These are phyloP conservation scores for Theobroma cacao DNA, from an alignment of 345 rosid species.

Conservation along the genomic window DNA sequence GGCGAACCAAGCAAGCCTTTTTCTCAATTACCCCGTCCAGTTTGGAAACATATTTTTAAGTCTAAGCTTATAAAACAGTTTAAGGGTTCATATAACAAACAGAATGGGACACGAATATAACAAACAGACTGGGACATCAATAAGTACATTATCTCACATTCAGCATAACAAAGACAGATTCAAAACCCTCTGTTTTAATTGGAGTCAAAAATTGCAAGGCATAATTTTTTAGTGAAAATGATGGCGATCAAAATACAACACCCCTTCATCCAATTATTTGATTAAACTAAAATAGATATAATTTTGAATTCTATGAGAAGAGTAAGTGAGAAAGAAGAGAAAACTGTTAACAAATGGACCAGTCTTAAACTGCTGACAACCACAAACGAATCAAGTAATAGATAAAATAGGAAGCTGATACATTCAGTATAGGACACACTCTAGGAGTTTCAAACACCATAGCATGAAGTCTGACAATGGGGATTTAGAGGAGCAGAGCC, in stretches of 20 bases:
- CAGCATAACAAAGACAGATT: background rate
- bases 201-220: background rate
- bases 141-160: background rate
- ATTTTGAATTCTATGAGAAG: background rate
- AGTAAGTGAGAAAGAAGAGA: background rate
- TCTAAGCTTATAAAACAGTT: background rate
- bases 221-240: background rate
- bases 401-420: background rate
- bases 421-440: background rate
- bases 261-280: background rate
- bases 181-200: background rate
- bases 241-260: background rate
- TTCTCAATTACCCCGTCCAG: constrained; percentile 18
- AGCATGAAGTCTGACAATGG: background rate
- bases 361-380: background rate
- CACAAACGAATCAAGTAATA: background rate
- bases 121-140: background rate
- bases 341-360: background rate
- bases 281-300: background rate
- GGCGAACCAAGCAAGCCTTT: constrained; percentile 25
- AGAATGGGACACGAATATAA: background rate
- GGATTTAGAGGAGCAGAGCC: background rate
- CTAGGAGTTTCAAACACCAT: background rate
- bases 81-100: background rate
- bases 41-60: background rate